Base-by-base conservation (phyloP, 1,284 basidiomycete species). In the Sporisorium reilianum region DNA sequence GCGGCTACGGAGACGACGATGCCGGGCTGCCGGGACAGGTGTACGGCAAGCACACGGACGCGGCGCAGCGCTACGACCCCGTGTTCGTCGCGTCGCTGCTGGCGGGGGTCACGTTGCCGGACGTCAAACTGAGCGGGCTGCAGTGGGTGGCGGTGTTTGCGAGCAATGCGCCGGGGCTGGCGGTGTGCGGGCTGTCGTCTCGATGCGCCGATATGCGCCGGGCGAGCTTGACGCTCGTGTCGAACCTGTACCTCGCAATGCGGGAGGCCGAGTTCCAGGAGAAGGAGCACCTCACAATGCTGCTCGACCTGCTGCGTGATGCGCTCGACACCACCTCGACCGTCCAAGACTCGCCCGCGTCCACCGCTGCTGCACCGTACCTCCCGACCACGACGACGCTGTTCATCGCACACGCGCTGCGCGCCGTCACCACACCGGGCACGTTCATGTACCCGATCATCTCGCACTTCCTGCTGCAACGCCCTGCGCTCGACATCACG, bases 121-220 rank as follows among this genome's bases (percentile, higher is more conserved):
- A 90, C 34, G 86, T 87, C 49, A 87, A 86, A 14, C 82, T 89
- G 0, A 89, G 90, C 0, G 89, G 90, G 0, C 86, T 91, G 64
- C 89, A 88, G 32, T 97, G 94, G 94, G 90, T 97, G 12, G 90
- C 93, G 77, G 84, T 97, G 8, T 90, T 95, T 81, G 87, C 93
- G 63, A 92, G 91, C 20, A 95, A 96, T 76, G 87, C 91, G 5
- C 87, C 93, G 12, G 90, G 92, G 38, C 79, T 97, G 36, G 87
- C 92, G 1, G 88, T 97, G 22, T 89, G 91, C 38, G 88, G 89
- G 0, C 84, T 97, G 53, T 92, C 93, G 0, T 90, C 91, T 1
- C 89, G 89, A 61, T 89, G 92, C 75, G 84, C 79, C 0, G 85
- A 86, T 16, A 86, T 93, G 38, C 89, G 93, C 12, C 87, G 87